Evolutionary conservation across 495 filamentous ascomycete genomes (phyloP).

Genomic region (Lasiosphaeria miniovina): DNA sequence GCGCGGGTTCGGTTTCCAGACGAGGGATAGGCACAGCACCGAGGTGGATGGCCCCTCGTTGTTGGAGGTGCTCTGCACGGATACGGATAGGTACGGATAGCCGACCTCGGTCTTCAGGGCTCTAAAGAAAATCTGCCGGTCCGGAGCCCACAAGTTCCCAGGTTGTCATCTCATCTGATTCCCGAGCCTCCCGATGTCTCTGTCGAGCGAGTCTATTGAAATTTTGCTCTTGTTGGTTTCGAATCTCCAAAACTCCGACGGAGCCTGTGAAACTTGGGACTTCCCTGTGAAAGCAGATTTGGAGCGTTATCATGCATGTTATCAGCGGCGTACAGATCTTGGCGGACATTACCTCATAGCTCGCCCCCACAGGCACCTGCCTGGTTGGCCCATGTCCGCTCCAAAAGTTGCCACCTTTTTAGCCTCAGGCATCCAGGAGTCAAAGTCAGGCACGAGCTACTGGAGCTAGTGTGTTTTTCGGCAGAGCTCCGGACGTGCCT

Average conservation of each 20-base stretch:
- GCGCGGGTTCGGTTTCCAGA: too few species aligned
- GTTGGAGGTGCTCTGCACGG: too few species aligned
- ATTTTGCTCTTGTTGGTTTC: constrained; percentile 1
- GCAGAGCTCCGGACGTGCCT: constrained; percentile 8
- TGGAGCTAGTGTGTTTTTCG: constrained; percentile 15
- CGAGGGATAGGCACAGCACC: too few species aligned
- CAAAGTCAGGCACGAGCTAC: neutral
- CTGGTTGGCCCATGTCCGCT: neutral
- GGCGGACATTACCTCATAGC: neutral
- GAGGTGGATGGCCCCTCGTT: too few species aligned
- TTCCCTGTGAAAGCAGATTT: neutral
- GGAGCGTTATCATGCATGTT: neutral
- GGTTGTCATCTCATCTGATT: too few species aligned
- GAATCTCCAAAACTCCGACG: neutral
- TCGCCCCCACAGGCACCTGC: neutral
- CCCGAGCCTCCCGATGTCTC: too few species aligned
- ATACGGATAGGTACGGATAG: too few species aligned
- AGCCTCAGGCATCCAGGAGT: constrained; percentile 10
- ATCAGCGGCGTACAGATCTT: neutral
- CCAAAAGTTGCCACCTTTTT: neutral
- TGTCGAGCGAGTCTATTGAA: neutral
- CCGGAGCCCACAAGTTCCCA: too few species aligned
- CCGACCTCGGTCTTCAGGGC: too few species aligned
- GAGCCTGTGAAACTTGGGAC: neutral
- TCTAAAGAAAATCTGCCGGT: too few species aligned